Base-by-base conservation (phyloP, 441 rosid species). In the Jatropha podagrica region DNA sequence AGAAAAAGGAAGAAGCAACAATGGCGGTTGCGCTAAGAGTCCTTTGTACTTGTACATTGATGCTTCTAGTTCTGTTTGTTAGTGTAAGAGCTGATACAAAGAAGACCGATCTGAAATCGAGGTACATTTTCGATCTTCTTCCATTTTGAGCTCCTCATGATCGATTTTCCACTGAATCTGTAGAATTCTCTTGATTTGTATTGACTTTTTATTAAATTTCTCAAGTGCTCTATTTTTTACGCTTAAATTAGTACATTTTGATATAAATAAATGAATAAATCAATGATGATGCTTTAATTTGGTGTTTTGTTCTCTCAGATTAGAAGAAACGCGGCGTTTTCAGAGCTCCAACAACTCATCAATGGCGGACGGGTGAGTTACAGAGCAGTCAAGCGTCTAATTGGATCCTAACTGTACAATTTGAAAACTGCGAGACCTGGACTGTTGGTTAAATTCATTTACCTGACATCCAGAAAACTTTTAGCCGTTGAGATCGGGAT, bases 321-420 rank as follows among this genome's bases (percentile, higher is more conserved):
- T 70, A 38, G 72, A 5, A 65, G 73, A 84, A 62, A 64, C n/a
- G 23, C 71, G 41, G 78, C 48, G 69, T 66, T 61, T 74, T 74
- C 80, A 78, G 76, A 73, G 81, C 81, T 48, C 64, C 59, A 75
- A 78, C 68, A 84, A 79, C 83, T 75, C 88, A 40, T 78, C 92
- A 58, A 79, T 74, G 82, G 80, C 80, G 81, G 71, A 80, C 48
- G 65, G 86, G 90, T 84, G 67, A 84, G 86, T 80, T 59, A 46
- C 56, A 58, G 63, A 56, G 55, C 11, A 66, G 41, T 40, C 12
- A 37, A 48, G 3, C n/a, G 32, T 1, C 32, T 32, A 32, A 32
- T 32, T 32, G 32, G 32, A 32, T 32, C 32, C 32, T 70, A 4
- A 41, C 5, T 18, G 41, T 74, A 40, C 55, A 74, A 48, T 13